Percentiles rank a stretch among this genome's conserved stretches.
Conservation (phyloP, 441 rosid genomes). For the Macaranga tanarius region DNA sequence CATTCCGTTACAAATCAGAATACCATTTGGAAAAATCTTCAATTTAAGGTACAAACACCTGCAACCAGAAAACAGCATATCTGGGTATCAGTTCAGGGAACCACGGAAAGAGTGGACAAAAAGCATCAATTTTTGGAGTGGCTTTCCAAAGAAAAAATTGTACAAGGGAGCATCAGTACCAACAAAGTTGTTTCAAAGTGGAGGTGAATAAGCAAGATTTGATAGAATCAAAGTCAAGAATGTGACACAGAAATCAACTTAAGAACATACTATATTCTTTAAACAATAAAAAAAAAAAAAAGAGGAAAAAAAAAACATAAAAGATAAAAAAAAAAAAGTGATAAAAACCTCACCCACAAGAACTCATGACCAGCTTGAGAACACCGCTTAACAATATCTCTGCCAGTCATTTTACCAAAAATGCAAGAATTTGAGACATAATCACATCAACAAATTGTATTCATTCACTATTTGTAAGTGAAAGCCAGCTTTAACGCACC, state of each 20-base stretch:
- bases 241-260: constrained; percentile 33
- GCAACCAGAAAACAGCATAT: constrained; percentile 49
- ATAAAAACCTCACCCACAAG: constrained; percentile 12
- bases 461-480: not conserved
- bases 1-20: constrained; percentile 35
- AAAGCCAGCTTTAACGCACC: constrained; percentile 9
- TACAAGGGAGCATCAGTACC: constrained; percentile 45
- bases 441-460: constrained; percentile 18
- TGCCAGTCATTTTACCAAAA: constrained; percentile 20
- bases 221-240: constrained; percentile 34
- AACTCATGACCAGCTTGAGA: constrained; percentile 5
- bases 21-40: constrained; percentile 25
- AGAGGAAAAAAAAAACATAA: constrained; percentile 4
- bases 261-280: constrained; percentile 29
- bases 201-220: constrained; percentile 21
- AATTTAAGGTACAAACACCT: constrained; percentile 45
- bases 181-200: constrained; percentile 39
- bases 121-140: constrained; percentile 47
- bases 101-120: constrained; percentile 52
- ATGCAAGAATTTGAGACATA: constrained; percentile 21
- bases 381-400: constrained; percentile 18
- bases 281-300: constrained; percentile 9
- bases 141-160: constrained; percentile 34
- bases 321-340: constrained; percentile 15
- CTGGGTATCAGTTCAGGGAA: constrained; percentile 42